Percentiles rank a stretch among this genome's conserved stretches.
Evolutionary conservation across 257 asterid species (phyloP).

Genomic region (Ligustrum vulgare): DNA sequence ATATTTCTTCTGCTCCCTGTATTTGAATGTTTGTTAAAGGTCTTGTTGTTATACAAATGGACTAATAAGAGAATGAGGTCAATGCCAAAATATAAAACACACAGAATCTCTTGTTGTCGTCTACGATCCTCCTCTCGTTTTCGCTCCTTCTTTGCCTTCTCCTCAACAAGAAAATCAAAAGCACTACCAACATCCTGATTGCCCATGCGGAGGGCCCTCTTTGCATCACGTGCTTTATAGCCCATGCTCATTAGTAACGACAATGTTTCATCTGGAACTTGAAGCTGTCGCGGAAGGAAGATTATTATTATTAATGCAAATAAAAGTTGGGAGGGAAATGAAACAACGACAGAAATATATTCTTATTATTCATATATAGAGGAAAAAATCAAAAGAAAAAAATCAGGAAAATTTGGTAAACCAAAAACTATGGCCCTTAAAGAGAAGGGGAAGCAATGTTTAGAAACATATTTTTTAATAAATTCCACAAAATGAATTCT

Average conservation of each 20-base stretch:
- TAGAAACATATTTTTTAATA: neutral
- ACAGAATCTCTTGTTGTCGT: constrained; percentile 66
- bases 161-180: constrained; percentile 80
- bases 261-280: constrained; percentile 80
- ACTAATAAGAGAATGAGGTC: constrained; percentile 7
- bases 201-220: constrained; percentile 91
- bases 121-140: constrained; percentile 58
- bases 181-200: constrained; percentile 76
- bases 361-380: neutral
- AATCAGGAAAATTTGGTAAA: neutral
- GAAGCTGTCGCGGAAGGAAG: constrained; percentile 55
- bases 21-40: constrained; percentile 20
- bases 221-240: constrained; percentile 67
- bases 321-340: neutral
- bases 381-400: neutral
- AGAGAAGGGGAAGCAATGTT: neutral
- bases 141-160: constrained; percentile 48
- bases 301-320: constrained; percentile 1
- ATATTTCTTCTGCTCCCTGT: constrained; percentile 83
- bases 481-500: constrained; percentile 7
- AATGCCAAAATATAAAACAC: constrained; percentile 18
- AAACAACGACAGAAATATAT: neutral
- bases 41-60: constrained; percentile 3
- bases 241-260: constrained; percentile 81
- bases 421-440: neutral